Evolutionary conservation across 1,284 basidiomycete species (phyloP).

Genomic region (Laetiporus sulphureus): DNA sequence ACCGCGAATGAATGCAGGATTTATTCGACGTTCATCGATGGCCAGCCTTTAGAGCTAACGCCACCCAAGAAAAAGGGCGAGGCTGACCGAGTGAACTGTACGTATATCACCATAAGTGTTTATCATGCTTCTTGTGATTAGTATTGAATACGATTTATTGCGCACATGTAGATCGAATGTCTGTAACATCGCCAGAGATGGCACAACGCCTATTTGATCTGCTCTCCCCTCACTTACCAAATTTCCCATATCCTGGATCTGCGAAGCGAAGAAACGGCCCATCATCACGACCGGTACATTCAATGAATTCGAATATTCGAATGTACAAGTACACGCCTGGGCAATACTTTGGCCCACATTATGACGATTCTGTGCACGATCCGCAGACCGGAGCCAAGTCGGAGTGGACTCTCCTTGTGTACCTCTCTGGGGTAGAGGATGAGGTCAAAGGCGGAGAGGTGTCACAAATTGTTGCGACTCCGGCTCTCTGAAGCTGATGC

Average conservation of each 20-base stretch:
- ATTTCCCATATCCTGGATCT: slow-evolving; percentile 46
- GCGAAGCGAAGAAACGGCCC: slow-evolving; percentile 26
- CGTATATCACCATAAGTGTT: slow-evolving; percentile 19
- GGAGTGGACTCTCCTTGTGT: slow-evolving; percentile 79
- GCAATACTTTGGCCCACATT: slow-evolving; percentile 71
- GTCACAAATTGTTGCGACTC: background rate
- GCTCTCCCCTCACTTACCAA: slow-evolving; percentile 54
- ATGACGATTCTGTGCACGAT: slow-evolving; percentile 65
- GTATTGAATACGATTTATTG: background rate
- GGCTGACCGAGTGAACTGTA: slow-evolving; percentile 70
- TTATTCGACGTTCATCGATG: slow-evolving; percentile 58
- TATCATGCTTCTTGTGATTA: too few relatives aligned
- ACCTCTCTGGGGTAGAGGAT: slow-evolving; percentile 66
- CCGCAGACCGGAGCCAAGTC: slow-evolving; percentile 49
- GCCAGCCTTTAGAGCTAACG: slow-evolving; percentile 60
- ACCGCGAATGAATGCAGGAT: slow-evolving; percentile 55
- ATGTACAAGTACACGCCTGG: slow-evolving; percentile 61
- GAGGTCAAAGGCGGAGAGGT: slow-evolving; percentile 71
- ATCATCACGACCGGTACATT: slow-evolving; percentile 38
- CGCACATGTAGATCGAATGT: slow-evolving; percentile 48
- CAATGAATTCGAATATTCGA: slow-evolving; percentile 63
- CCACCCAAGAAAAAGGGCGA: slow-evolving; percentile 72
- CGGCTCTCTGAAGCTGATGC: background rate
- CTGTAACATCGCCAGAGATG: slow-evolving; percentile 54
- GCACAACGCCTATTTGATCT: slow-evolving; percentile 46